Base-by-base conservation (phyloP, 2,329 filamentous ascomycete genomes). In the Helotiales sp. region DNA sequence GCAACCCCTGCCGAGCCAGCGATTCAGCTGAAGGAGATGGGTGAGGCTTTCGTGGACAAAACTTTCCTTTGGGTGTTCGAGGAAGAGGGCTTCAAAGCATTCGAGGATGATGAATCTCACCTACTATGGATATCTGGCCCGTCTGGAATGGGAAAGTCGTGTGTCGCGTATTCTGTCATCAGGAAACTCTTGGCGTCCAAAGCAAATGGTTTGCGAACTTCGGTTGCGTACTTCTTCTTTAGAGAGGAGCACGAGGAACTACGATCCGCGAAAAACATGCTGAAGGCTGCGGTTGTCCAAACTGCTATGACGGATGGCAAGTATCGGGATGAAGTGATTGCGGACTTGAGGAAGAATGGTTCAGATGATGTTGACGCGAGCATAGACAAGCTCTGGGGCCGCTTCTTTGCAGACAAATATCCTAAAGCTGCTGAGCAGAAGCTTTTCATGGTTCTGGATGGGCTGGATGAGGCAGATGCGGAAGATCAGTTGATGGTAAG, bases 141-240 rank as follows among this genome's bases (percentile, higher is more conserved):
- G 0, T 65, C 71, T 1, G 73, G 73, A 1, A 63, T 66, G 0
- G 73, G 73, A 0, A 75, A 75, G 34, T 72, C 71, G 13, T 67
- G 71, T 10, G 51, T 75, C 0, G 71, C 68, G 0, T 67, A 67
- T 0, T 52, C 57, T 0, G 22, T 70, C 0, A 58, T 67, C n/a
- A 66, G 69, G 33, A 65, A 53, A 8, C 44, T 54, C 0, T 38
- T 60, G 0, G 36, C 57, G 9, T 64, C 60, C 0, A 25, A 44
- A 0, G 61, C 62, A 0, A 66, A 71, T 15, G 24, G 65, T 2
- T 33, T 55, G 0, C 54, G 57, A 25, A 66, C 66, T 0, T 68
- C 66, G 17, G 66, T 69, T 1, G 66, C 63, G 1, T 71, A 74
- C 38, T 76, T 74, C 53, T 75, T 73, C 49, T 75, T 75, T 54